Conservation (phyloP, 1,284 basidiomycete genomes). For the Boletus sp. region DNA sequence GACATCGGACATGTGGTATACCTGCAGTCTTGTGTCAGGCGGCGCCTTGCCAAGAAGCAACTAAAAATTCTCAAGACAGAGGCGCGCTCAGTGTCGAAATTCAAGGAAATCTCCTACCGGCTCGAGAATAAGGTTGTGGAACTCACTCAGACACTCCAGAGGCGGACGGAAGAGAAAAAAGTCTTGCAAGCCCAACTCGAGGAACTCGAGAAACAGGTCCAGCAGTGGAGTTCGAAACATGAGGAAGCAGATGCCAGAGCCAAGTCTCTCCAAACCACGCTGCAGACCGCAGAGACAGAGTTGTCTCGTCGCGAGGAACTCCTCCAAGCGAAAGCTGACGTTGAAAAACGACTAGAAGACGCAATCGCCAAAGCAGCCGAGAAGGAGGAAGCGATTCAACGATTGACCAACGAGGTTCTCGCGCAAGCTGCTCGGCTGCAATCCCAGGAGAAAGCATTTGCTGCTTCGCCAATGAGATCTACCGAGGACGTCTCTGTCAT, state of each 20-base stretch:
- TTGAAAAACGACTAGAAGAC: slow-evolving; percentile 82
- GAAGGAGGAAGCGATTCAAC: slow-evolving; percentile 81
- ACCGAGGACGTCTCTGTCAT: slow-evolving; percentile 85
- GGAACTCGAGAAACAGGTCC: slow-evolving; percentile 82
- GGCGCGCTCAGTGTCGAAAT: slow-evolving; percentile 95
- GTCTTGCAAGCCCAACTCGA: slow-evolving; percentile 72
- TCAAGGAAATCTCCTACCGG: slow-evolving; percentile 98
- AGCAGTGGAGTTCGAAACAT: slow-evolving; percentile 81
- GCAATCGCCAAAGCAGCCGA: slow-evolving; percentile 72
- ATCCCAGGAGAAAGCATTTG: slow-evolving; percentile 69
- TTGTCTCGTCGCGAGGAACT: slow-evolving; percentile 75
- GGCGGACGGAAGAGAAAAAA: slow-evolving; percentile 90
- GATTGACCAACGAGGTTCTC: slow-evolving; percentile 74
- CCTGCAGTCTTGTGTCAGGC: slow-evolving; percentile 90
- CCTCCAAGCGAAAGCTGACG: slow-evolving; percentile 70
- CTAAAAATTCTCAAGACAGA: slow-evolving; percentile 82
- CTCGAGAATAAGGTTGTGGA: slow-evolving; percentile 99
- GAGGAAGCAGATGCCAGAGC: slow-evolving; percentile 83
- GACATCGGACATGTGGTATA: slow-evolving; percentile 79
- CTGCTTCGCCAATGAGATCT: slow-evolving; percentile 55
- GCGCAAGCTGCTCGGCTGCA: slow-evolving; percentile 77
- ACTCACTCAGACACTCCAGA: slow-evolving; percentile 94
- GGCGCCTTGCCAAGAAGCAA: slow-evolving; percentile 83
- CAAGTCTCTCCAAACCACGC: slow-evolving; percentile 70
- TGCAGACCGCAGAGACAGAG: slow-evolving; percentile 74